Percentiles rank a stretch among this genome's conserved stretches.
phyloP scores from a whole-genome alignment of 2,329 filamentous ascomycete species.

The Magnaporthales sp. region DNA sequence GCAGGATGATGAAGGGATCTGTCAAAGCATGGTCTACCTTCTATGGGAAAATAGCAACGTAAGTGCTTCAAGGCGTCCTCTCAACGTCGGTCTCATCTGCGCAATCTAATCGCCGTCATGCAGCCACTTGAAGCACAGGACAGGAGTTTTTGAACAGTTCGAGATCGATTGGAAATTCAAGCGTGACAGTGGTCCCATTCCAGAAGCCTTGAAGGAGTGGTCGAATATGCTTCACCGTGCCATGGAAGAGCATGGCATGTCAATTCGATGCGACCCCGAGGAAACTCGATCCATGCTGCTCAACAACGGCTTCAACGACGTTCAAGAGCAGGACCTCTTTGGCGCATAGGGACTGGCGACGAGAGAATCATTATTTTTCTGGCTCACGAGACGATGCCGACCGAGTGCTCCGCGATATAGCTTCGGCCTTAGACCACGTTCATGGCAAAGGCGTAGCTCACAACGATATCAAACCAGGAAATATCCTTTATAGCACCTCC shows the following conservation, averaged over 20 bases:
- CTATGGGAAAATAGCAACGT: slow-evolving; percentile 63
- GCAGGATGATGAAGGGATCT: slow-evolving; percentile 71
- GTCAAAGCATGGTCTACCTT: slow-evolving; percentile 67
- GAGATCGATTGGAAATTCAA: slow-evolving; percentile 79
- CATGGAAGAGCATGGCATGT: slow-evolving; percentile 55
- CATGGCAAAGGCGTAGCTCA: too few species aligned
- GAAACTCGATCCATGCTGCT: slow-evolving; percentile 52
- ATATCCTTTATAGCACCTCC: too few species aligned
- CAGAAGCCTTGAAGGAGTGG: slow-evolving; percentile 55
- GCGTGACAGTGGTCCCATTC: slow-evolving; percentile 57
- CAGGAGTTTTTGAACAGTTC: slow-evolving; percentile 74
- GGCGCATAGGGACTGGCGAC: too few species aligned
- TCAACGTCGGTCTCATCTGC: too few species aligned
- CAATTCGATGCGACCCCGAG: slow-evolving; percentile 48
- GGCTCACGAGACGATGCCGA: too few species aligned
- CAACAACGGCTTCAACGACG: slow-evolving; percentile 69
- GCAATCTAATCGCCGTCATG: slow-evolving; percentile 12
- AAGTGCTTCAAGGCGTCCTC: slow-evolving; percentile 20
- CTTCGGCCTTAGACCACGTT: too few species aligned
- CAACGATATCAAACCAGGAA: too few species aligned
- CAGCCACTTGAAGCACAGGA: slow-evolving; percentile 68
- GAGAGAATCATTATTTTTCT: too few species aligned
- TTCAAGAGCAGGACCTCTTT: slow-evolving; percentile 62
- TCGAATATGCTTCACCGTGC: slow-evolving; percentile 58
- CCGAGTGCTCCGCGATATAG: too few species aligned